A percentile compares a stretch with the other conserved stretches of the same genome.
phyloP scores from a whole-genome alignment of 2,329 filamentous ascomycete species.

The Curvularia eragrostidis region DNA sequence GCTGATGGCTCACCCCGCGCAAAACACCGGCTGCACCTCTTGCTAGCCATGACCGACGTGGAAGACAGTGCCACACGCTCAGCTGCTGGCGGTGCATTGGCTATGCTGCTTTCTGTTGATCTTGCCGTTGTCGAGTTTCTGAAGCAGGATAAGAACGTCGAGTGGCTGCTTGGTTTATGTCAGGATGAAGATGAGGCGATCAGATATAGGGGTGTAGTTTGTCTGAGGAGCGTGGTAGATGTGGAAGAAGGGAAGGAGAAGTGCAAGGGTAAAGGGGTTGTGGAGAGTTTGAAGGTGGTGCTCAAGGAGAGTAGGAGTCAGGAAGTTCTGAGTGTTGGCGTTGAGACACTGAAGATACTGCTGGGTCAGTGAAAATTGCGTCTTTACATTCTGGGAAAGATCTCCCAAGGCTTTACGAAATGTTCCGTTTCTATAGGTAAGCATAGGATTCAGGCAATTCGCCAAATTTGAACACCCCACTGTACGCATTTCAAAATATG shows the following conservation, averaged over 20 bases:
- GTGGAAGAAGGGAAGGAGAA: constrained; percentile 51
- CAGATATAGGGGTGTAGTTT: constrained; percentile 75
- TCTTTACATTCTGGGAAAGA: background rate
- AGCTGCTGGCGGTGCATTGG: constrained; percentile 87
- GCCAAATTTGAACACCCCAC: background rate
- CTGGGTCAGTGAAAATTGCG: constrained; percentile 44
- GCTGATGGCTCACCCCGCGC: constrained; percentile 72
- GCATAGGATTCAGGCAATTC: background rate
- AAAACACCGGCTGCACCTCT: constrained; percentile 76
- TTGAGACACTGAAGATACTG: constrained; percentile 75
- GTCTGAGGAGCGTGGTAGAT: constrained; percentile 75
- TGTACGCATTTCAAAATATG: background rate
- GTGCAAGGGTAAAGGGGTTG: constrained; percentile 64
- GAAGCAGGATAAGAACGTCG: constrained; percentile 70
- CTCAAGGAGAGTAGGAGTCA: constrained; percentile 72
- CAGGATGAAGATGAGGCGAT: constrained; percentile 72
- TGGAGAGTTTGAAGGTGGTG: constrained; percentile 72
- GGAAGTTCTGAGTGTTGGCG: constrained; percentile 73
- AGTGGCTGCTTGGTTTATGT: constrained; percentile 82
- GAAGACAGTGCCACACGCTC: constrained; percentile 80
- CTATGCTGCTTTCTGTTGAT: constrained; percentile 81
- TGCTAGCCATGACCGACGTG: constrained; percentile 86
- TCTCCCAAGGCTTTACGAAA: background rate
- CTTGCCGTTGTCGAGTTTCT: constrained; percentile 74
- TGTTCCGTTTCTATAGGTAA: background rate